phyloP scores from a whole-genome alignment of 1,284 basidiomycete genomes.

The Hemileia vastatrix region DNA sequence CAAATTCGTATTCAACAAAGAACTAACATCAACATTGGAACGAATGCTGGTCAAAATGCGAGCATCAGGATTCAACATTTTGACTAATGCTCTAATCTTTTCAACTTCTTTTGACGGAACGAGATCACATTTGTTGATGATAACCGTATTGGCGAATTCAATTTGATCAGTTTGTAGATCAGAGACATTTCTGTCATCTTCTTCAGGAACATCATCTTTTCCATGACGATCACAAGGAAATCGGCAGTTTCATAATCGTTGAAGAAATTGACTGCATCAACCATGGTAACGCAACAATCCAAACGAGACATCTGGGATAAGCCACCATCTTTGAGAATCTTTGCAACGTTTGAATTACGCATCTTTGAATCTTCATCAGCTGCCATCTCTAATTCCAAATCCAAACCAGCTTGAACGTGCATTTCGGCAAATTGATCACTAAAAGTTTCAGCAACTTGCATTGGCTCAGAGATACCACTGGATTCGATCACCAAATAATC shows the following conservation, averaged over 20 bases:
- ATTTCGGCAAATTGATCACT: conserved; percentile 35
- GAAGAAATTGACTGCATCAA: conserved; percentile 45
- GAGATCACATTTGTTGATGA: conserved; percentile 48
- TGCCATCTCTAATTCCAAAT: conserved; percentile 31
- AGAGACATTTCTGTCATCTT: conserved; percentile 49
- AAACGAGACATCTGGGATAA: conserved; percentile 42
- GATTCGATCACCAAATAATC: conserved; percentile 49
- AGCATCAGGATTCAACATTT: conserved; percentile 47
- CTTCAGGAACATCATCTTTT: conserved; percentile 41
- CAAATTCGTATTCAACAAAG: conserved; percentile 43
- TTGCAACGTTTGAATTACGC: conserved; percentile 40
- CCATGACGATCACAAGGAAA: conserved; percentile 43
- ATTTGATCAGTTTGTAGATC: conserved; percentile 48
- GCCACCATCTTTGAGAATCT: conserved; percentile 47
- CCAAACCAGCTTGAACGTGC: conserved; percentile 39
- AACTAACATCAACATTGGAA: conserved; percentile 43
- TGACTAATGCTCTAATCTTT: conserved; percentile 42
- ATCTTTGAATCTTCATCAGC: conserved; percentile 32
- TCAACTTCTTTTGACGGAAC: conserved; percentile 40
- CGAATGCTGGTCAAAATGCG: conserved; percentile 33
- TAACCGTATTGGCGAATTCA: conserved; percentile 49
- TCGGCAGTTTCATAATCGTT: conserved; percentile 48
- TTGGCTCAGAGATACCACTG: conserved; percentile 48
- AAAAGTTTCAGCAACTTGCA: conserved; percentile 37
- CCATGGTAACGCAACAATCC: conserved; percentile 43